These are phyloP conservation scores for Pachysandra terminalis DNA, from an alignment of 164 flowering plant genomes.

Conservation along the genomic window DNA sequence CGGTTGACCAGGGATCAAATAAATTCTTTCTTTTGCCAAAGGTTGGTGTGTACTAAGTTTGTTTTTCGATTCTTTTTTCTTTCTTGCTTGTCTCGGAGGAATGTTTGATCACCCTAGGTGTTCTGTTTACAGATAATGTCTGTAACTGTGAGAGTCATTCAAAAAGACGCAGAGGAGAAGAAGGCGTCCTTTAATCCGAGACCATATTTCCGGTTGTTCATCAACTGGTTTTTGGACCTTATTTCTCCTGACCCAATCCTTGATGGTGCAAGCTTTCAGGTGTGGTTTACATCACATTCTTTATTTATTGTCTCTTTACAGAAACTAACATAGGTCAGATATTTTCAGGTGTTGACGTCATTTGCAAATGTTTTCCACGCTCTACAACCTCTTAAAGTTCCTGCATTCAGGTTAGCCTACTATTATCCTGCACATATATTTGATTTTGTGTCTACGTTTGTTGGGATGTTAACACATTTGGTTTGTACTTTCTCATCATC, in stretches of 20 bases:
- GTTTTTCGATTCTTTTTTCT: not conserved
- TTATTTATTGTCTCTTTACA: not conserved
- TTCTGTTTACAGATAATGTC: constrained; percentile 30
- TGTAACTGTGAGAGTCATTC: constrained; percentile 72
- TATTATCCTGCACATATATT: not conserved
- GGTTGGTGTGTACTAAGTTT: constrained; percentile 36
- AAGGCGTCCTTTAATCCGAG: constrained; percentile 77
- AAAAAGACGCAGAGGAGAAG: constrained; percentile 87
- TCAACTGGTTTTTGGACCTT: constrained; percentile 79
- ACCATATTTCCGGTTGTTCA: constrained; percentile 84
- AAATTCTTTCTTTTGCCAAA: constrained; percentile 59
- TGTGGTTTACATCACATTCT: constrained; percentile 17
- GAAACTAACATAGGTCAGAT: not conserved
- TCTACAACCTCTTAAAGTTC: constrained; percentile 80
- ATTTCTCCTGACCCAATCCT: constrained; percentile 55
- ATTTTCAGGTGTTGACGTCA: constrained; percentile 57
- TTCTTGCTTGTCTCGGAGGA: not conserved
- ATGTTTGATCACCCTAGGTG: not conserved
- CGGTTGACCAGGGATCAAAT: constrained; percentile 64
- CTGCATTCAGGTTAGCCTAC: constrained; percentile 71
- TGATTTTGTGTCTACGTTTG: not conserved
- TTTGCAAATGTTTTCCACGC: constrained; percentile 90
- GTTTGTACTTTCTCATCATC: too few relatives aligned
- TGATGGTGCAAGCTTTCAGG: constrained; percentile 84
- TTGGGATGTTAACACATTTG: not conserved